Conservation (phyloP, 495 filamentous ascomycete genomes). For the Penicillium coprophilum region DNA sequence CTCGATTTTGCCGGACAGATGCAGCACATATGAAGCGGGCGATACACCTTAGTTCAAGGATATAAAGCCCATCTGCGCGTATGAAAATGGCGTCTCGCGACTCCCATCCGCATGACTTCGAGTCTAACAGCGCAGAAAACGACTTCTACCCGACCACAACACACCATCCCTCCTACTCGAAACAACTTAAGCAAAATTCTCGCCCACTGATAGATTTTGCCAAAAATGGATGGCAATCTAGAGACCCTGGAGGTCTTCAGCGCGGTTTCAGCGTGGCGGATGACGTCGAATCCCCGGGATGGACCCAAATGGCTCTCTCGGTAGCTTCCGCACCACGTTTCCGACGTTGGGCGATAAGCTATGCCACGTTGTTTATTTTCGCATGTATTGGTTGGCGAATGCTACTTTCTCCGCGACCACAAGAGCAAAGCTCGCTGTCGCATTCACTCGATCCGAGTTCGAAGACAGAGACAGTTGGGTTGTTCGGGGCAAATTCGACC, state of each 20-base stretch:
- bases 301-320: constrained; percentile 32
- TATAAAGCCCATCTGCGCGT: neutral
- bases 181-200: constrained; percentile 20
- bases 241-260: constrained; percentile 24
- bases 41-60: neutral
- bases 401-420: constrained; percentile 39
- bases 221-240: constrained; percentile 47
- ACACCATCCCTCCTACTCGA: constrained; percentile 9
- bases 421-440: constrained; percentile 39
- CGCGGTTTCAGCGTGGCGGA: constrained; percentile 22
- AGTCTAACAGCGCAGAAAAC: constrained; percentile 26
- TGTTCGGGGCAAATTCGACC: constrained; percentile 50
- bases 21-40: neutral
- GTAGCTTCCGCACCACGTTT: constrained; percentile 47
- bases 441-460: constrained; percentile 37
- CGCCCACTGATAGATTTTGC: constrained; percentile 47
- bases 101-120: constrained; percentile 3
- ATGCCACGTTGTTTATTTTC: constrained; percentile 38
- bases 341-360: constrained; percentile 48
- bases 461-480: constrained; percentile 35
- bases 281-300: constrained; percentile 23
- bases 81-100: neutral
- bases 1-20: neutral
- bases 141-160: constrained; percentile 15
- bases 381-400: constrained; percentile 43